Evolutionary conservation across 23 red algal species (phyloP).

Genomic region (Agarophyton chilense): DNA sequence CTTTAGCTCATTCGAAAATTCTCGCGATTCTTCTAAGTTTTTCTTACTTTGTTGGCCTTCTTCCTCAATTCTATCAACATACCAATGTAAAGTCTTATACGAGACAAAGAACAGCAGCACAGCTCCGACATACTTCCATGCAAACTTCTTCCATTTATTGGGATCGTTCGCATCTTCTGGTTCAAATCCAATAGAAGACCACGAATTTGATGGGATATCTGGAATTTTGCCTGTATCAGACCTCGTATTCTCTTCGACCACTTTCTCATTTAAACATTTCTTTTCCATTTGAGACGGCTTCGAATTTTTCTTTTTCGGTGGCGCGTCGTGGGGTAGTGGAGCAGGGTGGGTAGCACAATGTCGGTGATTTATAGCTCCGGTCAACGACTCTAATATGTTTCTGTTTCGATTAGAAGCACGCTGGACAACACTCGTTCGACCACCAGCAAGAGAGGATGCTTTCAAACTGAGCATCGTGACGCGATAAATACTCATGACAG

Average conservation of each 20-base stretch:
- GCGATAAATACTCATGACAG: conserved; percentile 2
- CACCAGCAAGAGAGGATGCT: not conserved
- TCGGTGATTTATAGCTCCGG: not conserved
- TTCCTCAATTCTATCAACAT: conserved; percentile 60
- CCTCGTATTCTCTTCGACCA: not conserved
- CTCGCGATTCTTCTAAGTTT: conserved; percentile 41
- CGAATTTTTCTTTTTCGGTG: not conserved
- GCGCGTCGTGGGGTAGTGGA: not conserved
- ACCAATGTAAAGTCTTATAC: conserved; percentile 74
- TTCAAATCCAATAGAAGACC: conserved; percentile 60
- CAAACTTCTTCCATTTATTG: conserved; percentile 68
- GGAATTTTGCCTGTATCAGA: conserved; percentile 10
- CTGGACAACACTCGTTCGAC: not conserved
- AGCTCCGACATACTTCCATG: conserved; percentile 69
- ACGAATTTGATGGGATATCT: conserved; percentile 37
- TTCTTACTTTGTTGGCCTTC: conserved; percentile 47
- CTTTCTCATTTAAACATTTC: not conserved
- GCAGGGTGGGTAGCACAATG: conserved; percentile 3
- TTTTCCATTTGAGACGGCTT: not conserved
- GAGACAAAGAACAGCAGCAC: conserved; percentile 58
- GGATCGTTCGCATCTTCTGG: conserved; percentile 45
- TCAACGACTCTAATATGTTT: not conserved
- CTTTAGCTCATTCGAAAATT: conserved; percentile 27
- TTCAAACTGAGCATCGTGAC: not conserved
- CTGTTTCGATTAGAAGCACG: no score